Base-by-base conservation (phyloP, 176 grass and related monocot genomes). In the Leersia perrieri region DNA sequence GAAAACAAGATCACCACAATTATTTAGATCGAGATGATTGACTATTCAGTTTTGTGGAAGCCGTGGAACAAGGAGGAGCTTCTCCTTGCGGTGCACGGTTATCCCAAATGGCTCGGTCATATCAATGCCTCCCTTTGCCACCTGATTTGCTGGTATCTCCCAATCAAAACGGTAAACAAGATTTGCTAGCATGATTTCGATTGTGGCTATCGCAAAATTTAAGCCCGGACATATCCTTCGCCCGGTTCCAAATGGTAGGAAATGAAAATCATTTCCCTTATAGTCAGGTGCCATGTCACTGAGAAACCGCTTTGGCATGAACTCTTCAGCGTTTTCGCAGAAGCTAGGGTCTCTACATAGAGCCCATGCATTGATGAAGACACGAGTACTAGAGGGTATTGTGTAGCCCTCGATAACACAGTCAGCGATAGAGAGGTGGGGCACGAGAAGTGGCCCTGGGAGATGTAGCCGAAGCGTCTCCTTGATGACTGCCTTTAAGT, bases 401-500 rank as follows among this genome's bases (percentile, higher is more conserved):
- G 32, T 38, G 49, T 88, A 92, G 13, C 78, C 82, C 5, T 83
- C 66, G 30, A 92, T 33, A 9, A 68, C 32, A 38, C 86, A 85
- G 14, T 87, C 65, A 0, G 64, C 68, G 16, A 85, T 63, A 23
- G 85, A 91, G 33, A 81, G 75, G 2, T 81, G 85, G 0, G 81
- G 81, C 9, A 85, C 11, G 4, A 91, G 73, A n/a, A 88, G 85
- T 0, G 89, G 85, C 0, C 16, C 81, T 4, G 85, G 68, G 0
- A 44, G 40, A 28, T 85, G 81, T 13, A 91, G 60, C 3, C 82
- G 77, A 1, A 88, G 60, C 0, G 77, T 82, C 79, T 91, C 89
- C 45, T 88, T 91, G n/a, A 91, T 70, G 3, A 88, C 78, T 1
- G 82, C 66, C 70, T 74, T 82, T 3, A 88, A 8, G 57, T 77